These are phyloP conservation scores for Mrakia gelida DNA, from an alignment of 768 basidiomycete genomes.

Conservation along the genomic window DNA sequence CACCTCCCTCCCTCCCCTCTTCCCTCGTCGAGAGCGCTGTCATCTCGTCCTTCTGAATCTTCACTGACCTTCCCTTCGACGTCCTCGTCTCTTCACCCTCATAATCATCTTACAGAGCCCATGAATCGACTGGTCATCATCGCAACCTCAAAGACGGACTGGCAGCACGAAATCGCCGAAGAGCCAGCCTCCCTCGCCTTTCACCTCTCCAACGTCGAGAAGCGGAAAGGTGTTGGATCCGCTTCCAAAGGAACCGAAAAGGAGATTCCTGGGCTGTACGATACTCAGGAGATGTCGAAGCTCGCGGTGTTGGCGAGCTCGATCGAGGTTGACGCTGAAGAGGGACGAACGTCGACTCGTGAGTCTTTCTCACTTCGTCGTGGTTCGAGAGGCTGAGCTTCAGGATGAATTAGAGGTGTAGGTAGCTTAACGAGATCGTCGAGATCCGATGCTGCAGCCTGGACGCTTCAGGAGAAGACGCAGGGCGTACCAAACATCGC, in stretches of 20 bases:
- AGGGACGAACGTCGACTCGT: no score
- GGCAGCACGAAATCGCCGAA: slow-evolving; percentile 68
- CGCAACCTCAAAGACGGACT: slow-evolving; percentile 84
- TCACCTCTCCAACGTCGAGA: slow-evolving; percentile 48
- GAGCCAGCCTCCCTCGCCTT: slow-evolving; percentile 66
- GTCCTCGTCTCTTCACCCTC: neutral
- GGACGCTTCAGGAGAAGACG: no score
- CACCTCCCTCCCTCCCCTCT: no score
- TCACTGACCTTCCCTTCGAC: neutral
- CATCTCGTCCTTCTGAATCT: neutral
- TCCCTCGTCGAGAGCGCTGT: no score
- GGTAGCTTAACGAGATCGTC: no score
- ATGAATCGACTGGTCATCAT: slow-evolving; percentile 62
- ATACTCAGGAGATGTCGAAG: slow-evolving; percentile 53
- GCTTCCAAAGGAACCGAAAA: neutral
- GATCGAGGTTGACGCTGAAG: no score
- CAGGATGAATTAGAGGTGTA: no score
- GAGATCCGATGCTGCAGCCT: no score
- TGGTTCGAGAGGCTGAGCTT: no score
- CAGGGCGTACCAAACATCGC: no score
- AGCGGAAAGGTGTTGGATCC: slow-evolving; percentile 23
- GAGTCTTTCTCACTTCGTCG: no score
- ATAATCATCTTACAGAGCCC: slow-evolving; percentile 4
- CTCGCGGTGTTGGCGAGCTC: slow-evolving; percentile 68
- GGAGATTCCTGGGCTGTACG: slow-evolving; percentile 55